Evolutionary conservation across 768 basidiomycete genomes (phyloP).

Genomic region (Mycena alexandri): DNA sequence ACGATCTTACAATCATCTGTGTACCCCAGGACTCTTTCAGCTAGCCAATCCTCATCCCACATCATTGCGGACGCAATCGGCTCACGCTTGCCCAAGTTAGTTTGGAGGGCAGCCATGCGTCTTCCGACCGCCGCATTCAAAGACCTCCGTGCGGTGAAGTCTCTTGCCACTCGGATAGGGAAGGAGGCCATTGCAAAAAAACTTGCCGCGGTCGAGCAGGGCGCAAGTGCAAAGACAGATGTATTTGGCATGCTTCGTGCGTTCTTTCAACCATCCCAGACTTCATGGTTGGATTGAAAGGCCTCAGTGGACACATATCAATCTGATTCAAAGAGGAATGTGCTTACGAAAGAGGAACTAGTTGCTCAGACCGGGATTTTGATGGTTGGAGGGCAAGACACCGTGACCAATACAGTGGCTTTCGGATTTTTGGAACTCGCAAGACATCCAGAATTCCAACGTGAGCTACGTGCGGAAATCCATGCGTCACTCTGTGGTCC

Average conservation of each 20-base stretch:
- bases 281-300: too few relatives aligned
- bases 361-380: not conserved
- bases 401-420: not conserved
- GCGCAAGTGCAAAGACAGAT: too few relatives aligned
- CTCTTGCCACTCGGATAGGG: not conserved
- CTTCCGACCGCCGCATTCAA: slow-evolving; percentile 17
- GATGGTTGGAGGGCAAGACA: not conserved
- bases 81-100: not conserved
- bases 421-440: slow-evolving; percentile 23
- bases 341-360: not conserved
- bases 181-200: slow-evolving; percentile 2
- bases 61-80: not conserved
- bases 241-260: too few relatives aligned
- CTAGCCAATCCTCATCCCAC: not conserved
- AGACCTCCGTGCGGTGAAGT: not conserved
- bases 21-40: not conserved
- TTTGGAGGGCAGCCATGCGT: not conserved
- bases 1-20: too few relatives aligned
- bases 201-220: not conserved
- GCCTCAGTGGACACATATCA: too few relatives aligned
- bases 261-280: too few relatives aligned
- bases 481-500: not conserved
- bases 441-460: slow-evolving; percentile 18
- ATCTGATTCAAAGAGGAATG: not conserved
- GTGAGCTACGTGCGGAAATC: slow-evolving; percentile 19